Evolutionary conservation across 1,284 basidiomycete genomes (phyloP), one percentile per base, ranked within the genome.

Genomic region (Sporisorium sorghi): DNA sequence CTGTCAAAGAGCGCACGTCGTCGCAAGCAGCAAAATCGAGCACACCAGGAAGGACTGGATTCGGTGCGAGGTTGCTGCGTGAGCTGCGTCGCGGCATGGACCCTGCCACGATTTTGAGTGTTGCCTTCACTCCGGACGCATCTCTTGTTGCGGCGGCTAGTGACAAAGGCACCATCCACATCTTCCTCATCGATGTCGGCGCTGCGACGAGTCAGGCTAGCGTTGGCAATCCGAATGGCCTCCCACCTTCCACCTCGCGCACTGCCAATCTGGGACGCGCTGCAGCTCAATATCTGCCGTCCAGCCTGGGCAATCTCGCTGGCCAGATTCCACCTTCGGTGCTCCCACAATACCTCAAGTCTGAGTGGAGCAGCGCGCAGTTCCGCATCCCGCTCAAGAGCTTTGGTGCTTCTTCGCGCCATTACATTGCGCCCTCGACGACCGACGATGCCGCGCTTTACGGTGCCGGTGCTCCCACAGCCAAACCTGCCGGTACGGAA

Each of bases 151-250:
- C 80, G 2, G 77, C 73, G 23, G 80, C 72, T 1, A 82, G 80
- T 44, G 80, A 82, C 58, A 82, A 78, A 57, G 80, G 80, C 11
- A 82, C 79, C 0, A 67, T 82, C 24, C 80, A 82, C 52, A 66
- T 82, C 51, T 82, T 81, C 44, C 49, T 66, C 0, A 66, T 81
- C n/a, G 23, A 49, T 7, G 50, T 39, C 3, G 3, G 23, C 6
- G n/a, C 10, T 9, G 10, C 9, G 7, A 12, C 37, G 6, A 3
- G 21, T 15, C n/a, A 15, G n/a, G 23, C 19, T 19, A 44, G 21
- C 3, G 7, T 30, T 2, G 49, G 51, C 39, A 53, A 47, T 7
- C 48, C 35, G 21, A 33, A 23, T 14, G 12, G 23, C 7, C 32
- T 28, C 12, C 43, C 60, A 3, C 17, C 58, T 1, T 46, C 70